Conservation (phyloP, 192 early-diverging fungal genomes). For the Podila verticillata region DNA sequence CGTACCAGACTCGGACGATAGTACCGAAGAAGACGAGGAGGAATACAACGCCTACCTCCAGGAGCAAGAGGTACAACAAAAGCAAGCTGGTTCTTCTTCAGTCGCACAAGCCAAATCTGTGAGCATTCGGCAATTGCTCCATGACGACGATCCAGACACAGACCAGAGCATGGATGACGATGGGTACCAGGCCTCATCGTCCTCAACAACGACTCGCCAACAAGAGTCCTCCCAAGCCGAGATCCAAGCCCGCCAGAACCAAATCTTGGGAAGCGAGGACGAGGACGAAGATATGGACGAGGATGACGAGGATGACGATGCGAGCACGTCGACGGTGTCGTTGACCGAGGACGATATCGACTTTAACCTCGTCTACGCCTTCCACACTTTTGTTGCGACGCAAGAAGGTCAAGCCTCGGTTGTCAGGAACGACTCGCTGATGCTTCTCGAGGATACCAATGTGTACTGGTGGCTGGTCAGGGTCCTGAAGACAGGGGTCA, state of each 20-base stretch:
- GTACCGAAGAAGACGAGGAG: constrained; percentile 49
- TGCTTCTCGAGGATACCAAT: constrained; percentile 84
- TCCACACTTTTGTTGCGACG: constrained; percentile 86
- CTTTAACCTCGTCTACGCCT: constrained; percentile 81
- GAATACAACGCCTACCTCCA: constrained; percentile 40
- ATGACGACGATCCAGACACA: constrained; percentile 10
- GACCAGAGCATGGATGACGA: constrained; percentile 15
- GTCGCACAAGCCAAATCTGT: constrained; percentile 4
- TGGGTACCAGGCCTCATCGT: neutral
- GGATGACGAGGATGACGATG: constrained; percentile 52
- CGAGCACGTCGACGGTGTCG: constrained; percentile 37
- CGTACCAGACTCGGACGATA: constrained; percentile 36
- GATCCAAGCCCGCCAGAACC: constrained; percentile 37
- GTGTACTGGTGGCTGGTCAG: constrained; percentile 86
- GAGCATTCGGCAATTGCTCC: constrained; percentile 8
- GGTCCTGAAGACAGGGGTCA: constrained; percentile 72
- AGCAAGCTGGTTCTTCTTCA: neutral
- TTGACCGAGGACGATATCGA: constrained; percentile 76
- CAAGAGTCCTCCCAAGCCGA: neutral
- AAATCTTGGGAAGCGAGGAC: constrained; percentile 51
- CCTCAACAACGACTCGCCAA: neutral
- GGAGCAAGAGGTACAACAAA: constrained; percentile 28
- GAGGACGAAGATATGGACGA: constrained; percentile 51
- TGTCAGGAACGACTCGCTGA: constrained; percentile 79
- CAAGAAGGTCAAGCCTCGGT: constrained; percentile 89